A percentile compares a stretch with the other conserved stretches of the same genome.
These are phyloP conservation scores for Scutellaria minor DNA, from an alignment of 257 asterid genomes.

Conservation along the genomic window DNA sequence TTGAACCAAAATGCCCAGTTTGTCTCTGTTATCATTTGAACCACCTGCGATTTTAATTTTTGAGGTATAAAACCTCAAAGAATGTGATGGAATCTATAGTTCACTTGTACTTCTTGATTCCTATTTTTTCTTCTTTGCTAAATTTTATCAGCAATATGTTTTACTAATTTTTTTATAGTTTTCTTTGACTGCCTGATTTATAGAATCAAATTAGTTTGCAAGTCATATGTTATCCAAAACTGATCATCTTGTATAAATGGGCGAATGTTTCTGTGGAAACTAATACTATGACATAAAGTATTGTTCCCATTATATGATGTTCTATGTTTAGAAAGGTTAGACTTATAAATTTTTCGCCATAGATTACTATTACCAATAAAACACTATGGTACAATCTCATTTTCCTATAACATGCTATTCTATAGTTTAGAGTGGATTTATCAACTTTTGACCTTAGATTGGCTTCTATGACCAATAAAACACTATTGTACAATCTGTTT, in stretches of 20 bases:
- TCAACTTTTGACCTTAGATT: conserved; percentile 51
- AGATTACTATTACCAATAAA: not conserved
- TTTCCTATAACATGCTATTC: conserved; percentile 11
- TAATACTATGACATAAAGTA: not conserved
- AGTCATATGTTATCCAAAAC: conserved; percentile 21
- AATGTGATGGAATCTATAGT: not conserved
- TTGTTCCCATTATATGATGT: no score
- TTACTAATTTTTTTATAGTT: not conserved
- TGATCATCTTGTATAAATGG: conserved; percentile 1
- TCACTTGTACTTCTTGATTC: conserved; percentile 12
- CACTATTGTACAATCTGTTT: no score
- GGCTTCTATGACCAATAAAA: conserved; percentile 58
- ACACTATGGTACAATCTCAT: conserved; percentile 1
- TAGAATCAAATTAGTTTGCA: conserved; percentile 4
- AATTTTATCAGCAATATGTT: not conserved
- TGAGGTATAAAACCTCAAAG: not conserved
- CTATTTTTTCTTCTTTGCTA: conserved; percentile 22
- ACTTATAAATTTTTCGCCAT: no score
- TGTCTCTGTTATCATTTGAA: not conserved
- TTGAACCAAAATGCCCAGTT: not conserved
- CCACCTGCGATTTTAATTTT: conserved; percentile 9
- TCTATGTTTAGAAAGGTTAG: no score
- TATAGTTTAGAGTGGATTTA: conserved; percentile 28
- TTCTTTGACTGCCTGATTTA: conserved; percentile 9
- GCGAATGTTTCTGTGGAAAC: not conserved